Percentiles rank a stretch among this genome's conserved stretches.
Evolutionary conservation across 2,329 filamentous ascomycete species (phyloP).

Genomic region (Scytalidium sp.): DNA sequence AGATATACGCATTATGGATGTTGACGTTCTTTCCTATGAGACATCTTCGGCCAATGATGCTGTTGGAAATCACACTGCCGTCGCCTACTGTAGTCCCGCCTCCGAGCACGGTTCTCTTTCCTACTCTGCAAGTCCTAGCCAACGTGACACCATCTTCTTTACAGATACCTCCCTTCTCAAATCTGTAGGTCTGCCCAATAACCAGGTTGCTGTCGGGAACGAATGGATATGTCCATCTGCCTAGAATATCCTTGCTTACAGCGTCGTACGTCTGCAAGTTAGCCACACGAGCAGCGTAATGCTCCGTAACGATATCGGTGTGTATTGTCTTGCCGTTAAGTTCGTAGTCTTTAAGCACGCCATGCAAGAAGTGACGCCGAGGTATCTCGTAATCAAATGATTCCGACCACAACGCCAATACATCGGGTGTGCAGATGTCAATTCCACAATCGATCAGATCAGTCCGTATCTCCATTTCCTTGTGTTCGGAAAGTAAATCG

Average conservation of each 20-base stretch:
- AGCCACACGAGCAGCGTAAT: slow-evolving; percentile 82
- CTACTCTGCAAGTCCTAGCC: slow-evolving; percentile 67
- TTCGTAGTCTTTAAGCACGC: slow-evolving; percentile 94
- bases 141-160: slow-evolving; percentile 76
- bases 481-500: slow-evolving; percentile 68
- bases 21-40: slow-evolving; percentile 81
- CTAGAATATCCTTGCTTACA: slow-evolving; percentile 81
- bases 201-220: slow-evolving; percentile 87
- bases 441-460: slow-evolving; percentile 93
- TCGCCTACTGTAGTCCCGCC: slow-evolving; percentile 72
- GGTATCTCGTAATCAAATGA: slow-evolving; percentile 96
- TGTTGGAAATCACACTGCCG: slow-evolving; percentile 66
- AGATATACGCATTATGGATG: slow-evolving; percentile 79
- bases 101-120: slow-evolving; percentile 71
- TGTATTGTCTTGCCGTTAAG: slow-evolving; percentile 97
- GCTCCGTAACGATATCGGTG: slow-evolving; percentile 76
- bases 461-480: slow-evolving; percentile 76
- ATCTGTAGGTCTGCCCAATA: slow-evolving; percentile 71
- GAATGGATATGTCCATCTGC: slow-evolving; percentile 83
- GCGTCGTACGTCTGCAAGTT: slow-evolving; percentile 89
- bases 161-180: slow-evolving; percentile 68
- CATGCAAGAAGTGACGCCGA: slow-evolving; percentile 83
- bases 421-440: slow-evolving; percentile 96
- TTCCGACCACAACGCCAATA: slow-evolving; percentile 92
- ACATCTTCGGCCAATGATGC: slow-evolving; percentile 80